These are phyloP conservation scores for Boletus fagicola DNA, from an alignment of 768 basidiomycete species.

Conservation along the genomic window DNA sequence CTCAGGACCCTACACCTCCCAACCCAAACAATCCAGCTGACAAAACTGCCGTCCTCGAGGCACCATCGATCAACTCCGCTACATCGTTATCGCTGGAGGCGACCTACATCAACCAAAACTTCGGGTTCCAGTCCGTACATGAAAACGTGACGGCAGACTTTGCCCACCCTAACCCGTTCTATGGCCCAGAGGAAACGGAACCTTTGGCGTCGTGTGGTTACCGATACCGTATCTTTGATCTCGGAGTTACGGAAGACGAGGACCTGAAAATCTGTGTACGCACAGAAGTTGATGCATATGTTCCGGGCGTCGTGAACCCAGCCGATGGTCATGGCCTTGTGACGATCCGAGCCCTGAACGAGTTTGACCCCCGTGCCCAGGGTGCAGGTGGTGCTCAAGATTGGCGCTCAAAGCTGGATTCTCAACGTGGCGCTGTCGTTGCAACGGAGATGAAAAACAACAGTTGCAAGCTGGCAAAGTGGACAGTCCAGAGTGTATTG, in stretches of 20 bases:
- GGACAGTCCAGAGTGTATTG: constrained; percentile 93
- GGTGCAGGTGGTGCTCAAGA: constrained; percentile 97
- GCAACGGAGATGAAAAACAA: constrained; percentile 99
- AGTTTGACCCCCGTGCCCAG: constrained; percentile 88
- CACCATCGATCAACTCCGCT: constrained; percentile 87
- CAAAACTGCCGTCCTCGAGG: constrained; percentile 59
- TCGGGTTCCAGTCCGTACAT: constrained; percentile 90
- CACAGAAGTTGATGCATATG: constrained; percentile 93
- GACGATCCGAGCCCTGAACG: constrained; percentile 93
- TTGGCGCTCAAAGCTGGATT: constrained; percentile 96
- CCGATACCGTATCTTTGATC: constrained; percentile 92
- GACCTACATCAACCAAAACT: constrained; percentile 99
- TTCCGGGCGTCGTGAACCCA: constrained; percentile 57
- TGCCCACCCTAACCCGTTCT: constrained; percentile 92
- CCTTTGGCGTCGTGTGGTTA: constrained; percentile 96
- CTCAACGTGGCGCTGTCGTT: constrained; percentile 95
- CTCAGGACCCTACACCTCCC: constrained; percentile 74
- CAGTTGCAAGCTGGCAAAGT: constrained; percentile 94
- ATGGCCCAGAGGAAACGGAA: constrained; percentile 88
- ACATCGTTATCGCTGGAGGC: constrained; percentile 94
- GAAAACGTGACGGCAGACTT: constrained; percentile 74
- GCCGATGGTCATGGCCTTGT: constrained; percentile 73
- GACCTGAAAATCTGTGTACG: constrained; percentile 88
- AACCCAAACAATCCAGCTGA: constrained; percentile 78
- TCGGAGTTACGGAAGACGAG: constrained; percentile 88